Conservation (phyloP, 768 basidiomycete species). For the Leccinum uliginosum region DNA sequence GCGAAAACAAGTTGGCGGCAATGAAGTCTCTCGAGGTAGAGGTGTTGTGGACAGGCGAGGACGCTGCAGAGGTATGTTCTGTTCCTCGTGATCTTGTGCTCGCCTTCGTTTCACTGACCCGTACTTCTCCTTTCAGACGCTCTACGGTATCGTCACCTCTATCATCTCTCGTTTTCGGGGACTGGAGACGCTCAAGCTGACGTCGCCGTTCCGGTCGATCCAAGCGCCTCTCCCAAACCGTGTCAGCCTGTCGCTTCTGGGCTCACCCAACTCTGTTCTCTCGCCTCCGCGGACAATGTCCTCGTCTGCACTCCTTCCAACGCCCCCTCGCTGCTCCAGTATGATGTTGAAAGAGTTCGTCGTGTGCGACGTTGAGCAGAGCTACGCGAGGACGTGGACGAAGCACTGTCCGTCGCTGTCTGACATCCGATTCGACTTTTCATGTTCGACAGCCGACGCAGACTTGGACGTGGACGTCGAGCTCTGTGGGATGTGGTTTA, state of each 20-base stretch:
- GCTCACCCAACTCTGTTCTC: neutral
- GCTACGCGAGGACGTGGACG: constrained; percentile 29
- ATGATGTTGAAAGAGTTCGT: constrained; percentile 25
- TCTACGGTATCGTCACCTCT: constrained; percentile 27
- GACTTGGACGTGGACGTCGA: constrained; percentile 29
- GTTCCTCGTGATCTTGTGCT: neutral
- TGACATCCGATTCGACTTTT: constrained; percentile 30
- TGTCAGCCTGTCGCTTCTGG: neutral
- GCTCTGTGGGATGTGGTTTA: constrained; percentile 30
- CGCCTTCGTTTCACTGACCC: neutral
- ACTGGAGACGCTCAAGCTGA: constrained; percentile 26
- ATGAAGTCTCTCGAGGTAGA: constrained; percentile 27
- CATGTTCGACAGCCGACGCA: constrained; percentile 20
- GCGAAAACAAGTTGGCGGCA: constrained; percentile 4
- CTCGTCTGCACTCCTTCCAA: neutral
- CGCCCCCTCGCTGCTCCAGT: neutral
- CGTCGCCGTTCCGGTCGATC: constrained; percentile 29
- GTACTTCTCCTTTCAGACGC: constrained; percentile 11
- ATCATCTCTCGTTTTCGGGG: constrained; percentile 31
- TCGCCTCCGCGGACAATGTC: constrained; percentile 1
- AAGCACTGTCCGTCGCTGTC: constrained; percentile 22
- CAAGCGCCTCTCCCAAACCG: constrained; percentile 15
- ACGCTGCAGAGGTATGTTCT: constrained; percentile 26
- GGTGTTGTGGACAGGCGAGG: constrained; percentile 24
- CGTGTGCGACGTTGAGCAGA: constrained; percentile 21